These are phyloP conservation scores for Ambrosiella xylebori DNA, from an alignment of 2,329 filamentous ascomycete species.

Conservation along the genomic window DNA sequence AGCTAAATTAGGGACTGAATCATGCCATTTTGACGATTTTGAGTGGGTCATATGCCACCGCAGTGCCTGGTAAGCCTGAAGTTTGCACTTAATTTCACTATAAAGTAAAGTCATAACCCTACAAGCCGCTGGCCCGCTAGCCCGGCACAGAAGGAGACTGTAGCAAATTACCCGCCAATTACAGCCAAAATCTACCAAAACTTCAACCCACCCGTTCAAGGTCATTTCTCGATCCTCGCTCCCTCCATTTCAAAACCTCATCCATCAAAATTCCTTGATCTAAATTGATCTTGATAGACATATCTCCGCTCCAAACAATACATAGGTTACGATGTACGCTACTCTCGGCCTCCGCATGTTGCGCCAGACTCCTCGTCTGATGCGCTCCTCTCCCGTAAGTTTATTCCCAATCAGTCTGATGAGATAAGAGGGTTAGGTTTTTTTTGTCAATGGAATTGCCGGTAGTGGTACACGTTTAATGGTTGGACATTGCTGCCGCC, in stretches of 20 bases:
- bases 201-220: not conserved
- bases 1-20: not conserved
- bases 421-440: not conserved
- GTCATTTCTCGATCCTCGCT: not conserved
- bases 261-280: constrained; percentile 13
- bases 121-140: not conserved
- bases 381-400: constrained; percentile 58
- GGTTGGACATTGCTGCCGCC: not conserved
- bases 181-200: not conserved
- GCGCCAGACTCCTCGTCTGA: constrained; percentile 47
- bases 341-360: constrained; percentile 50
- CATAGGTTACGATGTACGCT: constrained; percentile 41
- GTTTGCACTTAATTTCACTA: not conserved
- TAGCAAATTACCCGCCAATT: not conserved
- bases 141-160: not conserved
- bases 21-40: not conserved
- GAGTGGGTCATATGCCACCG: not conserved
- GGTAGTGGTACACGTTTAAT: not conserved
- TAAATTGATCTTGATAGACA: not conserved
- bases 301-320: constrained; percentile 6
- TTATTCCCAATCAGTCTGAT: constrained; percentile 3
- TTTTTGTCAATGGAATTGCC: not conserved
- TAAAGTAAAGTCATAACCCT: not conserved
- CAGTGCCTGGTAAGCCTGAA: not conserved
- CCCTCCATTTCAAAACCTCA: not conserved